Conservation (phyloP, 2,329 filamentous ascomycete genomes). For the Xylariaceae sp. region DNA sequence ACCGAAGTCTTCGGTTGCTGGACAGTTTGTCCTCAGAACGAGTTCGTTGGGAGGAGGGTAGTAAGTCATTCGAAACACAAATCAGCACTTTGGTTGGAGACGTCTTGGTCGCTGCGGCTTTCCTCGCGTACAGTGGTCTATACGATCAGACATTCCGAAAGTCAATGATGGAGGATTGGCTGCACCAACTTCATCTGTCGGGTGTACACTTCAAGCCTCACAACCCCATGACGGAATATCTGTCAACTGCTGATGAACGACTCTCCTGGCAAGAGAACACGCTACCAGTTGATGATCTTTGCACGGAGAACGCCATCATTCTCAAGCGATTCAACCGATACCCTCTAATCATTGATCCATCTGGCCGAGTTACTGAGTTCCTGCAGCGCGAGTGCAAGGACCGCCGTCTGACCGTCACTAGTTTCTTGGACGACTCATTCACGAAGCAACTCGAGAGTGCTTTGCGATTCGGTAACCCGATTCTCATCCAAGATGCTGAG, state of each 20-base stretch:
- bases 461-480: conserved; percentile 94
- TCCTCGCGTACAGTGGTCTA: conserved; percentile 92
- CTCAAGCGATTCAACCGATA: conserved; percentile 98
- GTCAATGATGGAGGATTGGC: conserved; percentile 96
- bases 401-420: conserved; percentile 88
- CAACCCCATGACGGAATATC: conserved; percentile 91
- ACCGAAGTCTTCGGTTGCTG: conserved; percentile 87
- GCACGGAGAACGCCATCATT: conserved; percentile 97
- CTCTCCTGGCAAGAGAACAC: conserved; percentile 92
- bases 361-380: conserved; percentile 90
- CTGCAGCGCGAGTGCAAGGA: conserved; percentile 92
- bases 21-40: conserved; percentile 94
- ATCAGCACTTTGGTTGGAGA: conserved; percentile 95
- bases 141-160: conserved; percentile 98
- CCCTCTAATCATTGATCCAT: conserved; percentile 96
- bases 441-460: conserved; percentile 97
- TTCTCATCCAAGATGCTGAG: conserved; percentile 96
- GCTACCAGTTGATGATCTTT: conserved; percentile 91
- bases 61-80: conserved; percentile 96
- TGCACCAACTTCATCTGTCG: conserved; percentile 87
- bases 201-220: conserved; percentile 88
- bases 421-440: conserved; percentile 96
- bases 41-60: conserved; percentile 90
- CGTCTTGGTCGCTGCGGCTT: conserved; percentile 91
- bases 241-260: conserved; percentile 93